A percentile compares a stretch with the other conserved stretches of the same genome.
phyloP scores from a whole-genome alignment of 805 yeast species.

The Candida peoriensis region DNA sequence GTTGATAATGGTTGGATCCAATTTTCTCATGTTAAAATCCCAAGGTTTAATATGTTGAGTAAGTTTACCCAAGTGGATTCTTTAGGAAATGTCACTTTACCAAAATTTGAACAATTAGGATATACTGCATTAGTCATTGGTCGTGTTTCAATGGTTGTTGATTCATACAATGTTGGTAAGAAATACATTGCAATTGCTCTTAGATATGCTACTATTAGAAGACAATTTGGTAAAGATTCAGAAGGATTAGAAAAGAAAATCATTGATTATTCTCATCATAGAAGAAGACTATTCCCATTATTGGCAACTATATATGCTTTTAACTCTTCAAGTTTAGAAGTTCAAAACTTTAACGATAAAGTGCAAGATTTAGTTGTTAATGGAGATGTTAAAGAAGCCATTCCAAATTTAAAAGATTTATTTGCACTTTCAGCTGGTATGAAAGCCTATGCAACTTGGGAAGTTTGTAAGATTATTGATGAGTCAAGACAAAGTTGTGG shows the following conservation, averaged over 20 bases:
- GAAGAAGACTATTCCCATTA: constrained; percentile 73
- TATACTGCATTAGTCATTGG: constrained; percentile 87
- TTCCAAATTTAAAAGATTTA: constrained; percentile 64
- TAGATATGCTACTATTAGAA: constrained; percentile 83
- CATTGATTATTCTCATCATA: constrained; percentile 58
- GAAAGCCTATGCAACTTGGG: constrained; percentile 89
- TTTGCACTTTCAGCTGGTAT: constrained; percentile 85
- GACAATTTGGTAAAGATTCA: constrained; percentile 58
- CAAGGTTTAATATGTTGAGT: constrained; percentile 77
- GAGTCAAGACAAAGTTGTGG: constrained; percentile 92
- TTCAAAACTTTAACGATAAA: constrained; percentile 41
- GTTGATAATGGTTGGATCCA: constrained; percentile 97
- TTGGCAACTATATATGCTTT: constrained; percentile 75
- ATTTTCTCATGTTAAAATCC: constrained; percentile 76
- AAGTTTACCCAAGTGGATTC: constrained; percentile 67
- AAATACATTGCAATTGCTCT: constrained; percentile 78
- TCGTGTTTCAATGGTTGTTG: constrained; percentile 83
- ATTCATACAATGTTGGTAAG: constrained; percentile 75
- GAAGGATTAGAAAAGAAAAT: constrained; percentile 35
- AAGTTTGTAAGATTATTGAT: constrained; percentile 70
- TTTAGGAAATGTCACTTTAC: constrained; percentile 59
- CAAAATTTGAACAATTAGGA: constrained; percentile 82
- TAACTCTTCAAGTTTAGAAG: constrained; percentile 50
- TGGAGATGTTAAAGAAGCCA: constrained; percentile 41
- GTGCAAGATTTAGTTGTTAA: constrained; percentile 27